phyloP scores from a whole-genome alignment of 257 asterid species.

The Primulina tabacum region DNA sequence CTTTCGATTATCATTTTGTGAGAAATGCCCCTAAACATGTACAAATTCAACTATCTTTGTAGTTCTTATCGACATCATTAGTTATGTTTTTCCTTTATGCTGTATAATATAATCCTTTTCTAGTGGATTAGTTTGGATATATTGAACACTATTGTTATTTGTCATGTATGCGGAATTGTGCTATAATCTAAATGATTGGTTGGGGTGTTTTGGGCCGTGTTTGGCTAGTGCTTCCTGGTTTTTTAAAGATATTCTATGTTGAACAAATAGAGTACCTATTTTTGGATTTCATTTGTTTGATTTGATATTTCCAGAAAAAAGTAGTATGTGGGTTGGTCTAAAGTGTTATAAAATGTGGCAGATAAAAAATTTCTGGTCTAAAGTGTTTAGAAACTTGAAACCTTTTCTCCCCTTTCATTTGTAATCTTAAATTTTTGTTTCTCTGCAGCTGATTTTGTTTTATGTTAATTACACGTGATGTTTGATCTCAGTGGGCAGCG shows the following conservation, averaged over 20 bases:
- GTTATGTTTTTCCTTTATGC: background rate
- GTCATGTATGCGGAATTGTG: background rate
- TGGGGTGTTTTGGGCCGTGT: slow-evolving; percentile 13
- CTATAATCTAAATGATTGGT: slow-evolving; percentile 14
- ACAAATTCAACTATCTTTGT: background rate
- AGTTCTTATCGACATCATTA: background rate
- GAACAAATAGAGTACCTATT: background rate
- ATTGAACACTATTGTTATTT: background rate
- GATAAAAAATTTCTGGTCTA: background rate
- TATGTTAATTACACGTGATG: slow-evolving; percentile 43
- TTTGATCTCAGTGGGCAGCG: slow-evolving; percentile 76
- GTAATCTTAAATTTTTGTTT: slow-evolving; percentile 16
- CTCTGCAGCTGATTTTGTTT: slow-evolving; percentile 47
- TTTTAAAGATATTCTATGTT: background rate
- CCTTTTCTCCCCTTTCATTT: background rate
- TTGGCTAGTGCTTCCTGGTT: background rate
- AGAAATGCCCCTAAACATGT: background rate
- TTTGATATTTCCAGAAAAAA: background rate
- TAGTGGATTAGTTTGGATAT: background rate
- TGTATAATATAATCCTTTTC: background rate
- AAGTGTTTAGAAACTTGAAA: background rate
- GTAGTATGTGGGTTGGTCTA: slow-evolving; percentile 2
- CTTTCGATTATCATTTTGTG: slow-evolving; percentile 1
- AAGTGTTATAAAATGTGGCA: background rate
- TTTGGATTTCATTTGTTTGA: slow-evolving; percentile 12